Conservation (phyloP, 2,329 filamentous ascomycete genomes). For the Monosporascus sp. region DNA sequence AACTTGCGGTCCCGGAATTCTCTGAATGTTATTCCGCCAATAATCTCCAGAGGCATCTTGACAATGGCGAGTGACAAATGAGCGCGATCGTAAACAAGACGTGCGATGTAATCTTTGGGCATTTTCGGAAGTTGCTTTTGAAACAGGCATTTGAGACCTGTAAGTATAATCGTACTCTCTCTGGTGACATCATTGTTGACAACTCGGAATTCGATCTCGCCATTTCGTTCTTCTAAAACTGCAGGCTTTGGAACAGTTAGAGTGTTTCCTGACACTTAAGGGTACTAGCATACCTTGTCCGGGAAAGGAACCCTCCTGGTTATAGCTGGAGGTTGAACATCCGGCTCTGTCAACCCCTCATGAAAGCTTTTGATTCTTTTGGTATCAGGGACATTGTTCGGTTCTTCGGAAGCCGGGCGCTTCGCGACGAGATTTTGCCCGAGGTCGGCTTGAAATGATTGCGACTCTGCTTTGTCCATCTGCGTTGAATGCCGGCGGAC, state of each 20-base stretch:
- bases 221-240: slow-evolving; percentile 84
- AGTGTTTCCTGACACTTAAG: neutral
- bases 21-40: slow-evolving; percentile 90
- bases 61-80: slow-evolving; percentile 94
- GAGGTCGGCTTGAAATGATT: neutral
- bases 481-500: neutral
- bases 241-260: slow-evolving; percentile 53
- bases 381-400: neutral
- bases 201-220: slow-evolving; percentile 90
- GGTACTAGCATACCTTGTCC: neutral
- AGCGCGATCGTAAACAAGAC: slow-evolving; percentile 90
- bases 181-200: slow-evolving; percentile 88
- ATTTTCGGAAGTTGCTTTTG: slow-evolving; percentile 97
- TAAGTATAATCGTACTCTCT: slow-evolving; percentile 85
- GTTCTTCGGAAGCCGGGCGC: neutral
- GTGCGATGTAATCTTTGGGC: slow-evolving; percentile 97
- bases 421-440: slow-evolving; percentile 2
- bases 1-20: slow-evolving; percentile 86
- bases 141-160: slow-evolving; percentile 91
- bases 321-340: neutral
- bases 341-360: neutral
- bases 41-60: slow-evolving; percentile 86
- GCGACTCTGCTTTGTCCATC: slow-evolving; percentile 1
- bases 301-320: neutral
- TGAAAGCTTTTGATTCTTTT: neutral